Percentiles rank a stretch among this genome's conserved stretches.
Evolutionary conservation across 2,329 filamentous ascomycete genomes (phyloP).

Genomic region (Hortaea sp.): DNA sequence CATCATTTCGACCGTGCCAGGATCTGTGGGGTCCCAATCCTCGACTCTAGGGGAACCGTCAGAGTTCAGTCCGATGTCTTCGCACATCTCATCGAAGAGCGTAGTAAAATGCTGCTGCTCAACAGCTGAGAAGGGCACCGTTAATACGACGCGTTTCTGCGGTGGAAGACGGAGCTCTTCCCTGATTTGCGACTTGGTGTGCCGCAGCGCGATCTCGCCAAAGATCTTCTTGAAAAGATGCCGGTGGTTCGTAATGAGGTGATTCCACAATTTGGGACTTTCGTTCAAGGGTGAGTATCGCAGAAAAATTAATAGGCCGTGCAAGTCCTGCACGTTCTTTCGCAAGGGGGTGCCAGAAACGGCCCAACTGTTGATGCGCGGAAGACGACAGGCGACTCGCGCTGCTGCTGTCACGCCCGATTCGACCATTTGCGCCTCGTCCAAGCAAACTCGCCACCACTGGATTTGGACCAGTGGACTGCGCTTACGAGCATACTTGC

Average conservation of each 20-base stretch:
- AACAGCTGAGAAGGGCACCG: slow-evolving; percentile 77
- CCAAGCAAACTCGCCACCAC: slow-evolving; percentile 75
- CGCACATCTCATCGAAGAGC: slow-evolving; percentile 65
- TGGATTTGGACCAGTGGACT: slow-evolving; percentile 71
- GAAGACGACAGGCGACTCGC: slow-evolving; percentile 66
- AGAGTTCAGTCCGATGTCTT: slow-evolving; percentile 54
- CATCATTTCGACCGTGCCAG: slow-evolving; percentile 57
- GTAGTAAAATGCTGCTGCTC: slow-evolving; percentile 83
- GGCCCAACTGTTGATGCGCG: slow-evolving; percentile 80
- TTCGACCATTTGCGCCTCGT: slow-evolving; percentile 87
- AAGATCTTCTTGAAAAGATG: slow-evolving; percentile 61
- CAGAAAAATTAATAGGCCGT: slow-evolving; percentile 72
- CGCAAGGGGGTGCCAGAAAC: slow-evolving; percentile 85
- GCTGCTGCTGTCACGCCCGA: slow-evolving; percentile 78
- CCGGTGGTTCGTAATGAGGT: slow-evolving; percentile 51
- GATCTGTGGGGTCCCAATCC: slow-evolving; percentile 56
- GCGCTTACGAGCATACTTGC: slow-evolving; percentile 47
- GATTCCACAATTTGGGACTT: slow-evolving; percentile 55
- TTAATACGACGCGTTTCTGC: slow-evolving; percentile 80
- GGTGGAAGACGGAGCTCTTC: slow-evolving; percentile 68
- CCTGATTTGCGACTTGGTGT: slow-evolving; percentile 70
- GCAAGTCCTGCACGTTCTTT: slow-evolving; percentile 67
- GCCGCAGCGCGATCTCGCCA: slow-evolving; percentile 61
- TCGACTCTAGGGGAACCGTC: slow-evolving; percentile 52
- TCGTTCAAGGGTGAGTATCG: slow-evolving; percentile 66